Evolutionary conservation across 169 alveolate species (phyloP), one percentile per base, ranked within the genome.

Genomic region (Plasmodium relictum): DNA sequence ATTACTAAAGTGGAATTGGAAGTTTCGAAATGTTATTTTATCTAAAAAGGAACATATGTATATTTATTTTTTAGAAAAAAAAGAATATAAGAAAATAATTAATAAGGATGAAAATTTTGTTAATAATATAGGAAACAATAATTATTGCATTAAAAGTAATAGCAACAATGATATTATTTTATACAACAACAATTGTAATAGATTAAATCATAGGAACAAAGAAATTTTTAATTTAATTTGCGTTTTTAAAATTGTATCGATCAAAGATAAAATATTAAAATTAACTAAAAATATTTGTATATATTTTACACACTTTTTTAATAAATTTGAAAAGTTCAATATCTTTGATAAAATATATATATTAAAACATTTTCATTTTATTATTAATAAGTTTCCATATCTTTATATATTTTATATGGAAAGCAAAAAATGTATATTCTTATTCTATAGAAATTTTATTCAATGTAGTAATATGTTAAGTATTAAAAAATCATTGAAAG

Each of bases 1-100:
- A 48, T 45, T 78, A 61, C 3, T 78, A 52, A 50, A 45, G n/a
- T 78, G 89, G 89, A 26, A n/a, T 12, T 45, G 20, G 54, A 59
- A 61, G 39, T 74, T 74, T 6, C 54, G 52, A 0, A 7, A 37
- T 31, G 65, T 20, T 7, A 20, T 16, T n/a, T 74, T 65, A 39
- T 26, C 4, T 16, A 37, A 26, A 78, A 62, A 42, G 0, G 69
- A 58, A 56, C 37, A 69, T 42, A 50, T 65, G 6, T 78, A 54
- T 50, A 9, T 78, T 3, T 66, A 78, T 59, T 78, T 78, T 41
- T 20, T 62, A 10, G 45, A 39, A 69, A 78, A 22, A 42, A 22
- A 70, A 48, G 16, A 54, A 12, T 5, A 48, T n/a, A 10, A 14
- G 14, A 0, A 22, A 12, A 14, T 10, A 54, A 54, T 54, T 54